phyloP scores from a whole-genome alignment of 1,139 yeast genomes.

The Pichia sp. region DNA sequence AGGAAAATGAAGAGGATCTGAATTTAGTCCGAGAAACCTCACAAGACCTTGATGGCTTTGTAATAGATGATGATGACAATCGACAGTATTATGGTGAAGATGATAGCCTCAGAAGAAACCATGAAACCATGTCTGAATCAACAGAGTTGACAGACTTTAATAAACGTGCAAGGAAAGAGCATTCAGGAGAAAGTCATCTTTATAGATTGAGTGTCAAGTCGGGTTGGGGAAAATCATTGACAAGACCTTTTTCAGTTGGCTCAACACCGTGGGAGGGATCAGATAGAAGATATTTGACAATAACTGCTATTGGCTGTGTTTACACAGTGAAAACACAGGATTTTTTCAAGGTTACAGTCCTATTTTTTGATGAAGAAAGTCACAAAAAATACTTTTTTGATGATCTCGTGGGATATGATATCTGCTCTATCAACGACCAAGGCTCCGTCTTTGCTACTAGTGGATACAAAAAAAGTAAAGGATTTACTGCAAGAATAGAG shows the following conservation, averaged over 20 bases:
- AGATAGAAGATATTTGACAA: conserved; percentile 70
- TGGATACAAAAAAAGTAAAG: conserved; percentile 26
- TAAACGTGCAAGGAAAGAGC: conserved; percentile 16
- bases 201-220: conserved; percentile 6
- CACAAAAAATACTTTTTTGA: conserved; percentile 84
- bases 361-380: conserved; percentile 78
- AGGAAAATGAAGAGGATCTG: conserved; percentile 31
- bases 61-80: conserved; percentile 32
- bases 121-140: conserved; percentile 15
- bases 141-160: conserved; percentile 27
- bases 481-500: conserved; percentile 32
- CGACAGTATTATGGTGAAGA: conserved; percentile 44
- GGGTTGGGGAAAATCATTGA: conserved; percentile 17
- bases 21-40: conserved; percentile 15
- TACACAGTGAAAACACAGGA: conserved; percentile 67
- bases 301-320: conserved; percentile 77
- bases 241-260: conserved; percentile 58
- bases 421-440: conserved; percentile 65
- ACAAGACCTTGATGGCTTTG: conserved; percentile 23
- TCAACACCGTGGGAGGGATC: conserved; percentile 72
- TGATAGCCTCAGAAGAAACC: conserved; percentile 17
- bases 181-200: not conserved
- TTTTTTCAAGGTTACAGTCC: conserved; percentile 53
- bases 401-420: conserved; percentile 66
- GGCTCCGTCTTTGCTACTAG: conserved; percentile 65